Conservation (phyloP, 148 eudicot species). For the Rhododendron henanense region DNA sequence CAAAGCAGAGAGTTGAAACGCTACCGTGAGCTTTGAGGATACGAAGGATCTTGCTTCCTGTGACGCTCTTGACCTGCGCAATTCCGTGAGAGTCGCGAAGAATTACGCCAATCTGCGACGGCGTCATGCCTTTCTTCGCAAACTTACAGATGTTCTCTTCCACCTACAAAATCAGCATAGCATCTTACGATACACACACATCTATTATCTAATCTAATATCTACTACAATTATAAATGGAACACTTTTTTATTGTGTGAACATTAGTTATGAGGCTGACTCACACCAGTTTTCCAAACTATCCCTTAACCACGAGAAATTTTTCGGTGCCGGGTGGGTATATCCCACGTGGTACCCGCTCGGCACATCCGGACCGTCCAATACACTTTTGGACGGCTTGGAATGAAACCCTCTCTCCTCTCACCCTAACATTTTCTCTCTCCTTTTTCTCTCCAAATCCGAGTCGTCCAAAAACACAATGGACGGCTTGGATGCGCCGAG, state of each 20-base stretch:
- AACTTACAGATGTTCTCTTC: conserved; percentile 31
- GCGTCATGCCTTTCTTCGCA: conserved; percentile 30
- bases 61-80: conserved; percentile 38
- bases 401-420: too few relatives aligned
- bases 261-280: background rate
- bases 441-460: too few relatives aligned
- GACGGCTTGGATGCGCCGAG: too few relatives aligned
- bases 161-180: conserved; percentile 14
- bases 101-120: conserved; percentile 32
- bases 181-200: background rate
- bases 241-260: background rate
- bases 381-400: too few relatives aligned
- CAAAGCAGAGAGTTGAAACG: background rate
- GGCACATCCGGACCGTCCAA: too few relatives aligned
- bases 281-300: background rate
- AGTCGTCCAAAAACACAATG: too few relatives aligned
- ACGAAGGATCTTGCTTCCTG: conserved; percentile 22
- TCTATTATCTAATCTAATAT: background rate
- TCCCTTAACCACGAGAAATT: too few relatives aligned
- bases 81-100: conserved; percentile 36
- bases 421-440: too few relatives aligned
- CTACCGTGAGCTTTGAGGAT: conserved; percentile 45
- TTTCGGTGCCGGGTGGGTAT: too few relatives aligned
- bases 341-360: too few relatives aligned
- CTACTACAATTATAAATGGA: background rate